Percentiles rank a stretch among this genome's conserved stretches.
Evolutionary conservation across 371 early-diverging fungal species (phyloP).

Genomic region (Apophysomyces variabilis): DNA sequence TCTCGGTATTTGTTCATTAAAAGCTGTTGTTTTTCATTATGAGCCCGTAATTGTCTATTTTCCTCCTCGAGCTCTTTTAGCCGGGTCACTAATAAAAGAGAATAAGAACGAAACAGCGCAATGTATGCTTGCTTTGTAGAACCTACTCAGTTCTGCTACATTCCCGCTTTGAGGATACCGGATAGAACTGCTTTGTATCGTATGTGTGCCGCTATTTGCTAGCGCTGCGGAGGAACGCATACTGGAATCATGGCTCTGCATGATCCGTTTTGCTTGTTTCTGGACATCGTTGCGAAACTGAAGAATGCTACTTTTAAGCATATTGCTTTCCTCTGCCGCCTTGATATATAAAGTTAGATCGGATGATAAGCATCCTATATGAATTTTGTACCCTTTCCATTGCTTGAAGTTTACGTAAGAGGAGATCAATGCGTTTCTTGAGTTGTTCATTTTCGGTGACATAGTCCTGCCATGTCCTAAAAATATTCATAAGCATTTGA

Average conservation of each 20-base stretch:
- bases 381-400: constrained; percentile 65
- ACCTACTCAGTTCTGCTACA: constrained; percentile 25
- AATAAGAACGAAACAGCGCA: background rate
- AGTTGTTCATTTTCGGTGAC: constrained; percentile 74
- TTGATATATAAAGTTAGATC: constrained; percentile 18
- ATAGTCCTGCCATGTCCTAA: constrained; percentile 65
- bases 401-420: constrained; percentile 61
- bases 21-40: constrained; percentile 57
- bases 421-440: constrained; percentile 60
- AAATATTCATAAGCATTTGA: background rate
- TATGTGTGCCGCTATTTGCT: constrained; percentile 5
- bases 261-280: constrained; percentile 61
- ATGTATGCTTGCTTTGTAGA: no score
- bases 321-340: constrained; percentile 74
- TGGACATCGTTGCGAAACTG: constrained; percentile 81
- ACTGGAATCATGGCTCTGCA: constrained; percentile 46
- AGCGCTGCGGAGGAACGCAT: constrained; percentile 26
- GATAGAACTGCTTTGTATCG: constrained; percentile 5
- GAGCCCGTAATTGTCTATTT: constrained; percentile 47
- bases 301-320: constrained; percentile 76
- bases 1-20: constrained; percentile 79
- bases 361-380: background rate
- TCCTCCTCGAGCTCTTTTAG: constrained; percentile 64
- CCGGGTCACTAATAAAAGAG: constrained; percentile 27
- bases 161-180: constrained; percentile 9